Conservation (phyloP, 345 rosid species). For the Lumnitzera littorea region DNA sequence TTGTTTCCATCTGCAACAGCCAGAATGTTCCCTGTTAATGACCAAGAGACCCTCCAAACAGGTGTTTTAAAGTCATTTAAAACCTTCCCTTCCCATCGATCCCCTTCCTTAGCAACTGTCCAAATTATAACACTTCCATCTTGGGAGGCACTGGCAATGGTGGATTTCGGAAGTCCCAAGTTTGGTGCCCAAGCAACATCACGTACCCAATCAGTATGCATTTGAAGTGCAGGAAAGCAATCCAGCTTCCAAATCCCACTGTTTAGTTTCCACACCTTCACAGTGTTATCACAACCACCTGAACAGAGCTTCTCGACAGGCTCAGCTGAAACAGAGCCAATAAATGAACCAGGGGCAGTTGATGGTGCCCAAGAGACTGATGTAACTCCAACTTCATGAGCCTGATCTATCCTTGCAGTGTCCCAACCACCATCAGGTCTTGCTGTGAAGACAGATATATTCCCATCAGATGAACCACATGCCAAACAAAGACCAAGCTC, state of each 20-base stretch:
- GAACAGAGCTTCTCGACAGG: conserved; percentile 18
- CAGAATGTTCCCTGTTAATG: conserved; percentile 15
- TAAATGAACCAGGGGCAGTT: conserved; percentile 12
- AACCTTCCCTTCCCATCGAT: conserved; percentile 15
- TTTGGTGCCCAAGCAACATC: conserved; percentile 22
- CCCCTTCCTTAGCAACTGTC: conserved; percentile 18
- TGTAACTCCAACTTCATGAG: conserved; percentile 17
- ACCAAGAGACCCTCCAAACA: conserved; percentile 21
- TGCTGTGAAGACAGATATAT: conserved; percentile 17
- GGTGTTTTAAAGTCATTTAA: conserved; percentile 12
- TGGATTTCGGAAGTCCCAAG: conserved; percentile 20
- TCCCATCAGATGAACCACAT: conserved; percentile 15
- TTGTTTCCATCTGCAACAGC: conserved; percentile 16
- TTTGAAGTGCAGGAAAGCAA: conserved; percentile 15
- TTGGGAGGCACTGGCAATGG: conserved; percentile 12
- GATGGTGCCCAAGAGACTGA: conserved; percentile 17
- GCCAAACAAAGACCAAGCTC: conserved; percentile 16
- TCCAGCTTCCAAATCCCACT: conserved; percentile 19
- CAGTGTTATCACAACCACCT: conserved; percentile 16
- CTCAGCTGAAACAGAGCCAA: conserved; percentile 8
- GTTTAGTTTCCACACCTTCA: conserved; percentile 17
- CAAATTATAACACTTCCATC: conserved; percentile 19
- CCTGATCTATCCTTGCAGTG: conserved; percentile 11
- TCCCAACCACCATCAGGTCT: conserved; percentile 16
- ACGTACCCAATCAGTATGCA: conserved; percentile 18